These are phyloP conservation scores for Phytophthora lateralis DNA, from an alignment of 352 stramenopile genomes.

Conservation along the genomic window DNA sequence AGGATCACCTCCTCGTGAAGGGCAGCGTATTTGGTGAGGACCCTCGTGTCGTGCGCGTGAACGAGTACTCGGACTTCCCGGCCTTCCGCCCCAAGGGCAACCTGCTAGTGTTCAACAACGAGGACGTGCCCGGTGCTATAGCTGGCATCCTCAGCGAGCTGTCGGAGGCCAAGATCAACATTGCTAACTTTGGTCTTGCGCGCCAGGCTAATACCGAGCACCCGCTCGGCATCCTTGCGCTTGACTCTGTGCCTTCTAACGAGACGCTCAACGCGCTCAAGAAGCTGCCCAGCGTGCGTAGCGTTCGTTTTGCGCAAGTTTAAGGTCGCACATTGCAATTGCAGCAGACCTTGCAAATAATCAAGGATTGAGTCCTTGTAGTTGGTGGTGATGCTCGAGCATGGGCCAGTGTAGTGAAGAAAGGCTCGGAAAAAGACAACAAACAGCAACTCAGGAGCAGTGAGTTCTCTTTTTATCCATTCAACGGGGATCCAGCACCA, in stretches of 20 bases:
- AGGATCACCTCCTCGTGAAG: constrained; percentile 64
- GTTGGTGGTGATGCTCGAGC: constrained; percentile 14
- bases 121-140: constrained; percentile 82
- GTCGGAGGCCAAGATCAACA: constrained; percentile 78
- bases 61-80: constrained; percentile 86
- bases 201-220: constrained; percentile 62
- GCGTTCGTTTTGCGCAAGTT: constrained; percentile 69
- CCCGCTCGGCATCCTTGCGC: constrained; percentile 74
- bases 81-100: constrained; percentile 82
- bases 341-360: neutral
- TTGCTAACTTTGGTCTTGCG: constrained; percentile 84
- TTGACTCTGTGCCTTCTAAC: constrained; percentile 60
- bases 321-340: constrained; percentile 23
- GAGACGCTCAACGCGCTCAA: constrained; percentile 71
- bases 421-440: constrained; percentile 20
- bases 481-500: constrained; percentile 15
- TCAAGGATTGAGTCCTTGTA: constrained; percentile 1
- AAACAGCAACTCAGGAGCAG: constrained; percentile 18
- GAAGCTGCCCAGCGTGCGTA: constrained; percentile 63
- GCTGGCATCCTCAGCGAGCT: constrained; percentile 75
- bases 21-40: constrained; percentile 87
- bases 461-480: constrained; percentile 26
- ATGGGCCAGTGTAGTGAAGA: constrained; percentile 1
- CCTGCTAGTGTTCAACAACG: constrained; percentile 85
- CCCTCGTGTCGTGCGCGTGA: constrained; percentile 76